Evolutionary conservation across 2,329 filamentous ascomycete species (phyloP).

Genomic region (Claviceps cyperi): DNA sequence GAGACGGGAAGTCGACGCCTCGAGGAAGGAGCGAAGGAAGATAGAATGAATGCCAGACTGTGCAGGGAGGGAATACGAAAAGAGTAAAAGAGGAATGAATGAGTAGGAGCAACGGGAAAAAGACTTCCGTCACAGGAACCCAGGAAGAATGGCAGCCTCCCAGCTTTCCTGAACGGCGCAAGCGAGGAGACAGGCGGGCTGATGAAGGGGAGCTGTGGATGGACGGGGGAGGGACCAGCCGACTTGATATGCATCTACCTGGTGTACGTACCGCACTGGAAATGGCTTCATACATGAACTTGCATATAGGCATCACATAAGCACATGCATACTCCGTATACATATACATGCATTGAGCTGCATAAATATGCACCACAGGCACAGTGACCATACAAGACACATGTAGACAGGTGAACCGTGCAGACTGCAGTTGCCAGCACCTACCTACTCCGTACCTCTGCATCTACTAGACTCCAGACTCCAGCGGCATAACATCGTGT

Average conservation of each 20-base stretch:
- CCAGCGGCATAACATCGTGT: too few species aligned
- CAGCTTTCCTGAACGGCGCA: not conserved
- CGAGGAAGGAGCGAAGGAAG: not conserved
- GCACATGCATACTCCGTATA: not conserved
- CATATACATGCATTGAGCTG: not conserved
- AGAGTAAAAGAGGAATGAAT: not conserved
- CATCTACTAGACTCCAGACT: too few species aligned
- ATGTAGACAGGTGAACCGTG: too few species aligned
- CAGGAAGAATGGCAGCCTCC: not conserved
- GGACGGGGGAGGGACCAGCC: not conserved
- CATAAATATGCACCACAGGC: not conserved
- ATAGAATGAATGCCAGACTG: not conserved
- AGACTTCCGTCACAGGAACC: not conserved
- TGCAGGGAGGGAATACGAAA: not conserved
- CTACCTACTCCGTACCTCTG: too few species aligned
- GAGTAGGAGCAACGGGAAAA: not conserved
- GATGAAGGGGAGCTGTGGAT: not conserved
- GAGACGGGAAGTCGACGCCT: not conserved
- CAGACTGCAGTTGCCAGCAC: too few species aligned
- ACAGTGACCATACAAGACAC: not conserved
- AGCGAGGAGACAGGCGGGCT: not conserved
- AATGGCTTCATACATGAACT: not conserved
- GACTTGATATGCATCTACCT: not conserved
- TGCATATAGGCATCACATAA: not conserved
- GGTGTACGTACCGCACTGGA: not conserved